A percentile compares a stretch with the other conserved stretches of the same genome.
These are phyloP conservation scores for Cadophora luteo-olivacea DNA, from an alignment of 2,329 filamentous ascomycete genomes.

Conservation along the genomic window DNA sequence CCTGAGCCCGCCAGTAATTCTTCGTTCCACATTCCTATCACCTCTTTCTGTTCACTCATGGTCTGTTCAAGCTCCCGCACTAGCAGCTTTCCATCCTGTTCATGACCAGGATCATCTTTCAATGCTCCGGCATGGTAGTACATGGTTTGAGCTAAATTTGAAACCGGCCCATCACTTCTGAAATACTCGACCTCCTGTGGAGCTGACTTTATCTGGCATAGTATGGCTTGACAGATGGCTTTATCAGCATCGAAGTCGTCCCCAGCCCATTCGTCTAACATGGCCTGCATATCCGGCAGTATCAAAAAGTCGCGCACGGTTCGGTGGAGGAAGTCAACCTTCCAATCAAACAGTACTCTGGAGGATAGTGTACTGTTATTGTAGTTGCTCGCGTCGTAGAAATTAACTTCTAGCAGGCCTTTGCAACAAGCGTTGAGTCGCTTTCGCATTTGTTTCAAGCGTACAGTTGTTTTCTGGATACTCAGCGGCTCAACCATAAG, in stretches of 20 bases:
- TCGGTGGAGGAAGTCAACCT: not conserved
- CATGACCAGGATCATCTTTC: not conserved
- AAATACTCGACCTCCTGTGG: not conserved
- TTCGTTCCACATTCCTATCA: not conserved
- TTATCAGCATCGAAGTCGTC: not conserved
- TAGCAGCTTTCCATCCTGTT: not conserved
- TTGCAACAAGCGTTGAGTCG: not conserved
- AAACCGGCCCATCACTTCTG: not conserved
- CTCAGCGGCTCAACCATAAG: not conserved
- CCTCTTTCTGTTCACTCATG: not conserved
- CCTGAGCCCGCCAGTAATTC: not conserved
- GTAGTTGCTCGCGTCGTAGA: not conserved
- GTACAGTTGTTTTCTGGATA: not conserved
- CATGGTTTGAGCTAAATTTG: not conserved
- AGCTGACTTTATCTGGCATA: not conserved
- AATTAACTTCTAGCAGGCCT: not conserved
- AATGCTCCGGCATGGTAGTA: not conserved
- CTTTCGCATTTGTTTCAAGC: not conserved
- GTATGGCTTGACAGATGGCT: not conserved
- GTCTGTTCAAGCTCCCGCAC: not conserved
- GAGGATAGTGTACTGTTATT: not conserved
- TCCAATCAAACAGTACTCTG: not conserved
- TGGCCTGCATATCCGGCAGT: not conserved
- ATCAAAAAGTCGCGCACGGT: not conserved
- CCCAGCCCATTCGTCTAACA: not conserved